Evolutionary conservation across 2,329 filamentous ascomycete species (phyloP), one percentile per base, ranked within the genome.

Genomic region (Alternaria sp.): DNA sequence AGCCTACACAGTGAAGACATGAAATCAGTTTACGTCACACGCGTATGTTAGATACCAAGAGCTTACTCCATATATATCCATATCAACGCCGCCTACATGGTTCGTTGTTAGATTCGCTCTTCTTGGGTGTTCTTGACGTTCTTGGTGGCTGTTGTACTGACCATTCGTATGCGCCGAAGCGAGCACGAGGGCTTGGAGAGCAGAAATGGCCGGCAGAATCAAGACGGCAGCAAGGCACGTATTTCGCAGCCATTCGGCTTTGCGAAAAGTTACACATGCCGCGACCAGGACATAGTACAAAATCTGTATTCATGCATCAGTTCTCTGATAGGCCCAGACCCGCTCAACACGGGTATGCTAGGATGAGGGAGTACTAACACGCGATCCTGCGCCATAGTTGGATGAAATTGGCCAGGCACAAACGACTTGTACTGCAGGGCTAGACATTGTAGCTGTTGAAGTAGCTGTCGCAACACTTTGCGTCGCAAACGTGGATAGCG

Each of bases 181-280:
- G 7, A 91, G 81, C 12, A 88, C 85, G 65, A 91, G 86, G 28
- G 81, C 86, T 63, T 91, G 89, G 4, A 90, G 71, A 8, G 89
- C 86, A 32, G 88, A 87, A 5, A 90, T 84, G 10, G 87, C 86
- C 0, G 89, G 89, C 44, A 91, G 81, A 89, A 78, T 5, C 85
- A 88, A 14, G 7, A 69, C 70, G 18, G 86, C 88, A 7, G 88
- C 89, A 36, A 91, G 77, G 71, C 86, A 89, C 11, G 89, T 86
- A 66, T 86, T 86, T 54, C 85, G 83, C 4, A 90, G 80, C 87
- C 87, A 90, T 74, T 87, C 84, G 28, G 79, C 77, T 66, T 86
- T 88, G 50, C 87, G 82, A 87, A 49, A 90, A 75, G 4, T 90
- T 82, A 68, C 88, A 91, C 3, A 87, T 83, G 50, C 85, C 83